Base-by-base conservation (phyloP, 1,284 basidiomycete genomes). In the Trametes versicolor region DNA sequence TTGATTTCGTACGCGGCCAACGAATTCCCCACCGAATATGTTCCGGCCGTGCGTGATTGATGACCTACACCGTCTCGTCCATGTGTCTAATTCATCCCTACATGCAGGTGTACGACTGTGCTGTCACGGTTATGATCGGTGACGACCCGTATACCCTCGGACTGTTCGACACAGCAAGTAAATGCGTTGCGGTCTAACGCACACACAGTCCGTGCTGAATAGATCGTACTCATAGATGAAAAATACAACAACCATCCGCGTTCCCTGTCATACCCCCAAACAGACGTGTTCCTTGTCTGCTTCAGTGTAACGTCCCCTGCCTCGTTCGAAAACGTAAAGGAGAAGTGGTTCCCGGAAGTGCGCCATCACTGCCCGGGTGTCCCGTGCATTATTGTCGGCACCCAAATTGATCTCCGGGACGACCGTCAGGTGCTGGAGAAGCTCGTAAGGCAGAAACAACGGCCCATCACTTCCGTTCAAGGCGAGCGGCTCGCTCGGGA, bases 331-430 rank as follows among this genome's bases (percentile, higher is more conserved):
- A 99, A 99, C 92, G 97, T 99, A 75, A 99, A 98, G 87, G 97
- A 99, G 83, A 99, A 99, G 81, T 99, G 97, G 97, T 98, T 99
- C 88, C 98, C 97, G 32, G 98, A 99, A 83, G 97, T 99, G 58
- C 96, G 97, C 79, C 97, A 99, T 81, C 97, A 99, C 79, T 99
- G 98, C 85, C 98, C 98, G n/a, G 97, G 97, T 65, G 97, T 99
- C 63, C 97, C 97, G 70, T 98, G 97, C 86, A 89, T 99, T 74
- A 98, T 99, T 75, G 97, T 99, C 62, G 97, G 98, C 69, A 99
- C 98, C 43, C 98, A 99, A 84, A 88, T 99, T 77, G 98, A 99
- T 87, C 80, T 99, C 79, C 88, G 98, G 76, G 97, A 98, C 75
- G 98, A 99, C 78, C 82, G 88, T 49, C 89, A 92, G 74, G 96